These are phyloP conservation scores for Starmerella bombi DNA, from an alignment of 805 yeast genomes.

Conservation along the genomic window DNA sequence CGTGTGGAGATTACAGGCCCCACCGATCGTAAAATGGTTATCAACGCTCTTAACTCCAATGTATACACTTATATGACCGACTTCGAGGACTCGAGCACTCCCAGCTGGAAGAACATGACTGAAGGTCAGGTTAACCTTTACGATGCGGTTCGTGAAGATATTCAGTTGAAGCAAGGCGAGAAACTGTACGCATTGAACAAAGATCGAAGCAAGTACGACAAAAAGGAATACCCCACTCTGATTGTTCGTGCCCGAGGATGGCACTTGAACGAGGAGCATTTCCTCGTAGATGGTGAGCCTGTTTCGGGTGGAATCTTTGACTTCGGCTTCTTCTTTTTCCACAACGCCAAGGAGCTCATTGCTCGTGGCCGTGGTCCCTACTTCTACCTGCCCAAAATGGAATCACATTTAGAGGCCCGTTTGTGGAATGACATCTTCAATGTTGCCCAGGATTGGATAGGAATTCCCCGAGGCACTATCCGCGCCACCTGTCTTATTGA, in stretches of 20 bases:
- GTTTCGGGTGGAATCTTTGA: conserved; percentile 55
- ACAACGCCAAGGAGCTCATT: conserved; percentile 48
- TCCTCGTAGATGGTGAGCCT: conserved; percentile 53
- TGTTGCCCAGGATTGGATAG: conserved; percentile 49
- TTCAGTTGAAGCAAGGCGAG: conserved; percentile 30
- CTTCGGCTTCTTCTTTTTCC: conserved; percentile 57
- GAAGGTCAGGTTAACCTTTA: conserved; percentile 60
- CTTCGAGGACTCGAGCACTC: conserved; percentile 60
- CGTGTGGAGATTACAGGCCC: conserved; percentile 69
- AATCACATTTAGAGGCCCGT: conserved; percentile 61
- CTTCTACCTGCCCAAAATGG: conserved; percentile 65
- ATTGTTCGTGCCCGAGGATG: conserved; percentile 53
- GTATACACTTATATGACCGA: conserved; percentile 69
- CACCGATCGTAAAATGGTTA: conserved; percentile 62
- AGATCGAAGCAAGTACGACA: conserved; percentile 28
- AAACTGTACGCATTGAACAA: conserved; percentile 42
- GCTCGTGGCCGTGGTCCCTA: conserved; percentile 54
- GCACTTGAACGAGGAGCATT: conserved; percentile 58
- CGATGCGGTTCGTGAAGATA: conserved; percentile 51
- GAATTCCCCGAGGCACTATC: conserved; percentile 53
- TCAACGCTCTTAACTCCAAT: conserved; percentile 54
- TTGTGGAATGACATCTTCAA: conserved; percentile 64
- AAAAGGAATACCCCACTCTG: conserved; percentile 39
- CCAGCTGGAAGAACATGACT: conserved; percentile 53
- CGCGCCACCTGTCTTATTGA: conserved; percentile 61